These are phyloP conservation scores for Pseudocohnilembus persalinus DNA, from an alignment of 169 alveolate species.

Conservation along the genomic window DNA sequence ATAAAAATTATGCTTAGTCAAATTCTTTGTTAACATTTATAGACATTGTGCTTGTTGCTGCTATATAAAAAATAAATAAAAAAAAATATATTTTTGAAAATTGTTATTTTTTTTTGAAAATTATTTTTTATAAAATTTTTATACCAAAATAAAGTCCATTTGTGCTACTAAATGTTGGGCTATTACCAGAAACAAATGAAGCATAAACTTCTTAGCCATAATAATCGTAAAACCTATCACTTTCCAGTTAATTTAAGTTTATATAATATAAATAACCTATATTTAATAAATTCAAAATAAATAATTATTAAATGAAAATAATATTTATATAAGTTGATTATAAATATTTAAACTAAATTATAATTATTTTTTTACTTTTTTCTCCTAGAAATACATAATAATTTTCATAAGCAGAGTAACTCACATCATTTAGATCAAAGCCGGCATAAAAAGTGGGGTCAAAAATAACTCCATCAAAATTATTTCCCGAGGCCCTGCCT, in stretches of 20 bases:
- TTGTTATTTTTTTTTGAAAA: too few relatives aligned
- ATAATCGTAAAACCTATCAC: background rate
- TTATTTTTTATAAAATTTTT: too few relatives aligned
- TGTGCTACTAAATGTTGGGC: background rate
- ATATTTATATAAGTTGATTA: too few relatives aligned
- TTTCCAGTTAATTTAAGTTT: background rate
- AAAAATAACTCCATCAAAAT: background rate
- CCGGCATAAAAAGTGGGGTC: background rate
- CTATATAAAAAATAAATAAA: background rate
- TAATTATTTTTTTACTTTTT: background rate
- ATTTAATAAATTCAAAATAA: too few relatives aligned
- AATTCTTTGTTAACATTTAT: background rate
- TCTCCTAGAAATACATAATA: background rate
- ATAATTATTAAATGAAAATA: background rate
- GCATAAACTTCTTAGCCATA: background rate
- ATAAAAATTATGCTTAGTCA: background rate
- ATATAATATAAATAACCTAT: background rate
- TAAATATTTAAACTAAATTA: too few relatives aligned
- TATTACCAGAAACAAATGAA: background rate
- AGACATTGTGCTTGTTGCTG: background rate
- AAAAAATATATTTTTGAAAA: too few relatives aligned
- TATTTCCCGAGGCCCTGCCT: background rate
- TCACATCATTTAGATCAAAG: background rate
- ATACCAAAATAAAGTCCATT: background rate
- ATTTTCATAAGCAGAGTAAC: background rate